Percentiles rank a stretch among this genome's conserved stretches.
phyloP scores from a whole-genome alignment of 768 basidiomycete species.

The Paxillus rubicundulus region DNA sequence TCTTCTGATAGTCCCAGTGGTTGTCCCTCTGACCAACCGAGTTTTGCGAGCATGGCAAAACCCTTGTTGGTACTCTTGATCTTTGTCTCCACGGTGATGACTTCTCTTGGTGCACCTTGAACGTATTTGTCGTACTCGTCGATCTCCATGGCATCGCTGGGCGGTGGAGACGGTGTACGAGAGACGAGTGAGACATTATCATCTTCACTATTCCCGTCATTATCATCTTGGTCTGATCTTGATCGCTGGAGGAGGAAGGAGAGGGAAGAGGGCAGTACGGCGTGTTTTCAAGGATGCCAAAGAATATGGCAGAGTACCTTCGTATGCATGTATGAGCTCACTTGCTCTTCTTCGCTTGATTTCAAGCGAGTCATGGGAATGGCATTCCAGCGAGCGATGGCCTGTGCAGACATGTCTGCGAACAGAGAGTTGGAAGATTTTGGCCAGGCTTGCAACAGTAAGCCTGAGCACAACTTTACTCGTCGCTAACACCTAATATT shows the following conservation, averaged over 20 bases:
- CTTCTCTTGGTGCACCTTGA: slow-evolving; percentile 50
- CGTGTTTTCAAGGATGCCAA: slow-evolving; percentile 41
- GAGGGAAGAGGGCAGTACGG: slow-evolving; percentile 56
- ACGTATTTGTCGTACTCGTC: slow-evolving; percentile 70
- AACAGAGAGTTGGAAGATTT: background rate
- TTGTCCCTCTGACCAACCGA: slow-evolving; percentile 82
- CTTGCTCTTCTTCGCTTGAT: slow-evolving; percentile 19
- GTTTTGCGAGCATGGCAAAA: slow-evolving; percentile 73
- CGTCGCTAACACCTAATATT: too few relatives aligned
- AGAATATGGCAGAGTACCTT: slow-evolving; percentile 70
- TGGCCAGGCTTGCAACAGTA: background rate
- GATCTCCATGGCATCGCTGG: slow-evolving; percentile 49
- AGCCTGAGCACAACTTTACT: too few relatives aligned
- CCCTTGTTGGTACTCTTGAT: slow-evolving; percentile 79
- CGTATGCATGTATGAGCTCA: slow-evolving; percentile 28
- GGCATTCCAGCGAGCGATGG: slow-evolving; percentile 71
- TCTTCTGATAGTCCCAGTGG: slow-evolving; percentile 74
- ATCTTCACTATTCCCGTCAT: slow-evolving; percentile 50
- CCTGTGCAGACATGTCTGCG: slow-evolving; percentile 56
- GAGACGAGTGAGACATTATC: slow-evolving; percentile 74
- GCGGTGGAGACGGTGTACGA: slow-evolving; percentile 69
- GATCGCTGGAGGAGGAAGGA: slow-evolving; percentile 58
- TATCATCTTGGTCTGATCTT: slow-evolving; percentile 37
- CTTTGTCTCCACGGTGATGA: slow-evolving; percentile 78
- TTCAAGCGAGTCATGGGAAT: slow-evolving; percentile 49